A percentile compares a stretch with the other conserved stretches of the same genome.
Evolutionary conservation across 1,139 yeast genomes (phyloP).

Genomic region (Taphrina sp.): DNA sequence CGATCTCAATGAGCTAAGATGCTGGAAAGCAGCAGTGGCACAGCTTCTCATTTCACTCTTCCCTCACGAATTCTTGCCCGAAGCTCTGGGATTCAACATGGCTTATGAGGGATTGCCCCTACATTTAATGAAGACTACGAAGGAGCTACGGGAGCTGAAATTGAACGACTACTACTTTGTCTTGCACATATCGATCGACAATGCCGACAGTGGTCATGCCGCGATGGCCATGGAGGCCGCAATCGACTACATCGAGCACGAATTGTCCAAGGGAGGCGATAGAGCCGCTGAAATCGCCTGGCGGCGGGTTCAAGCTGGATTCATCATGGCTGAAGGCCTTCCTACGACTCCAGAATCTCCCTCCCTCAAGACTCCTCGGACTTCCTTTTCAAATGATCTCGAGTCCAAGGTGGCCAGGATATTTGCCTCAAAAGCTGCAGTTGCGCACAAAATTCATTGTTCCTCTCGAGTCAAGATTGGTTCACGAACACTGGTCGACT

Average conservation of each 20-base stretch:
- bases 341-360: not conserved
- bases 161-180: not conserved
- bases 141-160: not conserved
- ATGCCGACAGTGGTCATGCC: conserved; percentile 1
- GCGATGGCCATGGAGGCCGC: not conserved
- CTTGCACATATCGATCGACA: not conserved
- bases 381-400: too few species aligned
- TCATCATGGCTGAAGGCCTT: not conserved
- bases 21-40: not conserved
- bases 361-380: not conserved
- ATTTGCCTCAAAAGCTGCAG: not conserved
- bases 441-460: not conserved
- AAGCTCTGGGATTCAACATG: not conserved
- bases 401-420: not conserved
- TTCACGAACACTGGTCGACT: not conserved
- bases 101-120: conserved; percentile 1
- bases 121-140: not conserved
- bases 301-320: not conserved
- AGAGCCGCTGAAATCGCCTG: not conserved
- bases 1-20: not conserved
- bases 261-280: not conserved
- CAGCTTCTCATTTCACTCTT: not conserved
- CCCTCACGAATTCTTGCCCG: not conserved
- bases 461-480: not conserved
- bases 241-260: not conserved